A percentile compares a stretch with the other conserved stretches of the same genome.
Evolutionary conservation across 208 protist species (phyloP).

Genomic region (Trypanosoma conorhini): DNA sequence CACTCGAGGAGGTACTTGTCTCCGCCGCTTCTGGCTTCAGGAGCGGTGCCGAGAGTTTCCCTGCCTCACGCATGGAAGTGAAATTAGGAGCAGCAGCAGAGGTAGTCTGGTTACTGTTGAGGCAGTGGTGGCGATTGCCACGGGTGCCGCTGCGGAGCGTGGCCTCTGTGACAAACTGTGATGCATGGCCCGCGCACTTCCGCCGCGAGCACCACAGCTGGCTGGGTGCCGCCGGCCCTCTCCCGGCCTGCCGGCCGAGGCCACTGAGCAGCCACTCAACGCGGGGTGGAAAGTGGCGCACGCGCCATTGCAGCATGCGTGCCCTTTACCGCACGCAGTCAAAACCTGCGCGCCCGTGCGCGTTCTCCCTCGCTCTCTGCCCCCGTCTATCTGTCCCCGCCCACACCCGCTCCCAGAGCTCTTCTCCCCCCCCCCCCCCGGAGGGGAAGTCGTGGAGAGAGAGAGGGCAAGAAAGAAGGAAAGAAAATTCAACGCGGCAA

Average conservation of each 20-base stretch:
- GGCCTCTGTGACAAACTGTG: not conserved
- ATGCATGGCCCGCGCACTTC: slow-evolving; percentile 1
- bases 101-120: not conserved
- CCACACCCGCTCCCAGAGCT: not conserved
- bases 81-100: not conserved
- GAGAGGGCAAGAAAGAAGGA: not conserved
- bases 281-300: not conserved
- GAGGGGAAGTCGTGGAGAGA: not conserved
- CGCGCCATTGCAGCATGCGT: not conserved
- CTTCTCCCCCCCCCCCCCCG: not conserved
- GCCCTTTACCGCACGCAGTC: not conserved
- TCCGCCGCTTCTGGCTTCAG: not conserved
- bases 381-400: not conserved
- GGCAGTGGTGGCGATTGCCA: not conserved
- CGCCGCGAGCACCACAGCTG: not conserved
- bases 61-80: not conserved
- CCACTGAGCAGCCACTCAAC: not conserved
- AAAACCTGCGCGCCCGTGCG: not conserved
- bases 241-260: not conserved
- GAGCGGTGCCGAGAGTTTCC: not conserved
- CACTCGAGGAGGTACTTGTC: not conserved
- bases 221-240: not conserved
- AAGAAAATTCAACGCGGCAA: slow-evolving; percentile 1
- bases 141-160: not conserved
- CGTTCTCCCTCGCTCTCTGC: not conserved